Evolutionary conservation across 768 basidiomycete species (phyloP).

Genomic region (Symmetrospora coprosmae): DNA sequence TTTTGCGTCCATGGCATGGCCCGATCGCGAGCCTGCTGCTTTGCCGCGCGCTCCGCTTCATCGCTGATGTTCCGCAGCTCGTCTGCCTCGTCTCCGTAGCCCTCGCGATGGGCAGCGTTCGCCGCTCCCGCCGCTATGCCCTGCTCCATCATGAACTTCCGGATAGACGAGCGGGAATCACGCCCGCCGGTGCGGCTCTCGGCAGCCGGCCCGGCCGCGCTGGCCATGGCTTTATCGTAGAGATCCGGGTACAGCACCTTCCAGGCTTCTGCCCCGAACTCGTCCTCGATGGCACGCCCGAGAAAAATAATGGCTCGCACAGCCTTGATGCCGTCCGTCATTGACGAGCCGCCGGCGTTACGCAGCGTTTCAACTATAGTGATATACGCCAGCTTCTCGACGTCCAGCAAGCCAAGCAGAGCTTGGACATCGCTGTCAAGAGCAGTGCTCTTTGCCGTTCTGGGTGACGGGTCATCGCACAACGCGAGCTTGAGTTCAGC

Average conservation of each 20-base stretch:
- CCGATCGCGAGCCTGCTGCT: slow-evolving; percentile 49
- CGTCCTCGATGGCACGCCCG: slow-evolving; percentile 72
- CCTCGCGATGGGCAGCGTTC: slow-evolving; percentile 2
- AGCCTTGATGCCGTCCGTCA: slow-evolving; percentile 67
- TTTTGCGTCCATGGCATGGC: slow-evolving; percentile 57
- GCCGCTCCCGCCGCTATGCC: slow-evolving; percentile 16
- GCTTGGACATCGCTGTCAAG: slow-evolving; percentile 19
- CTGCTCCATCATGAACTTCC: slow-evolving; percentile 17
- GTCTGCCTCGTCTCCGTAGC: slow-evolving; percentile 26
- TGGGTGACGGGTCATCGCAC: no score
- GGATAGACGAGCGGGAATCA: no score
- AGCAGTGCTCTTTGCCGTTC: not conserved
- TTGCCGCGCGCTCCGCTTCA: slow-evolving; percentile 54
- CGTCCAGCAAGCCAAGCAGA: slow-evolving; percentile 52
- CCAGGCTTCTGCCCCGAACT: slow-evolving; percentile 68
- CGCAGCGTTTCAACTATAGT: slow-evolving; percentile 75
- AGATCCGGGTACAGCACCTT: slow-evolving; percentile 35
- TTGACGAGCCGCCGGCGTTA: slow-evolving; percentile 54
- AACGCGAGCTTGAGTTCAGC: not conserved
- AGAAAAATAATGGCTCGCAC: slow-evolving; percentile 63
- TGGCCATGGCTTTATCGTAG: slow-evolving; percentile 16
- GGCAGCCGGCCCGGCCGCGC: not conserved
- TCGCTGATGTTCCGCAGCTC: slow-evolving; percentile 41
- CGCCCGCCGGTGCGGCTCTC: not conserved
- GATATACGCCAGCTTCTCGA: slow-evolving; percentile 69